phyloP scores from a whole-genome alignment of 306 rosid genomes.

The Abrus precatorius region DNA sequence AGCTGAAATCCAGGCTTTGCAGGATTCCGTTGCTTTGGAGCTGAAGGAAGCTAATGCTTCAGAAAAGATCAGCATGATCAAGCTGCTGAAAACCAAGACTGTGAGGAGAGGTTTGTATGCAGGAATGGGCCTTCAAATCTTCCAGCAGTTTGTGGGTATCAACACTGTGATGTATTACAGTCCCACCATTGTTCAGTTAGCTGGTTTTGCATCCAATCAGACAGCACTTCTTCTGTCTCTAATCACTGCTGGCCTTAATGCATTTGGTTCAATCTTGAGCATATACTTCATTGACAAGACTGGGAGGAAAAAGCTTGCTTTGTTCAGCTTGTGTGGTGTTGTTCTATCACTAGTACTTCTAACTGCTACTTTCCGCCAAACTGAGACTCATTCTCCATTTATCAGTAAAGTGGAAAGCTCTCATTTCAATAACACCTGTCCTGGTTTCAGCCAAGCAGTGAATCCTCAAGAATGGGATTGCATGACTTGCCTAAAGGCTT shows the following conservation, averaged over 20 bases:
- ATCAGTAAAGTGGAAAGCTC: conserved; percentile 44
- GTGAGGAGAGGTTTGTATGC: conserved; percentile 68
- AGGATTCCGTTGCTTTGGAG: conserved; percentile 61
- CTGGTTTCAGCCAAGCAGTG: conserved; percentile 31
- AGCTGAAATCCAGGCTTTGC: conserved; percentile 52
- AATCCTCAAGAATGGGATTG: conserved; percentile 57
- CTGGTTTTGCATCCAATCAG: conserved; percentile 66
- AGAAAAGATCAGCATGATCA: conserved; percentile 39
- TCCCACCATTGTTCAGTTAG: conserved; percentile 68
- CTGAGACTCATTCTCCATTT: conserved; percentile 59
- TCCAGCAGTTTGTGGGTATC: conserved; percentile 73
- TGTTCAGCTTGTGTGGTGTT: conserved; percentile 63
- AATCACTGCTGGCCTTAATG: conserved; percentile 67
- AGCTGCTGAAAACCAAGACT: conserved; percentile 53
- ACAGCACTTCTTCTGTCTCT: conserved; percentile 71
- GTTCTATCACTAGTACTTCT: conserved; percentile 55
- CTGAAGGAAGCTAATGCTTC: conserved; percentile 23
- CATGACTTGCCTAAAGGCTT: conserved; percentile 67
- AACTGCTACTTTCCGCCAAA: conserved; percentile 51
- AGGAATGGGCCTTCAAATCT: conserved; percentile 70
- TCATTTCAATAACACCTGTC: conserved; percentile 55
- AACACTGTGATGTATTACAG: conserved; percentile 78
- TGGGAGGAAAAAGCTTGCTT: conserved; percentile 69
- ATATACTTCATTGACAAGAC: conserved; percentile 67
- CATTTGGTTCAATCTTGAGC: conserved; percentile 67